These are phyloP conservation scores for Cyclaneusma minus DNA, from an alignment of 2,329 filamentous ascomycete species.

Conservation along the genomic window DNA sequence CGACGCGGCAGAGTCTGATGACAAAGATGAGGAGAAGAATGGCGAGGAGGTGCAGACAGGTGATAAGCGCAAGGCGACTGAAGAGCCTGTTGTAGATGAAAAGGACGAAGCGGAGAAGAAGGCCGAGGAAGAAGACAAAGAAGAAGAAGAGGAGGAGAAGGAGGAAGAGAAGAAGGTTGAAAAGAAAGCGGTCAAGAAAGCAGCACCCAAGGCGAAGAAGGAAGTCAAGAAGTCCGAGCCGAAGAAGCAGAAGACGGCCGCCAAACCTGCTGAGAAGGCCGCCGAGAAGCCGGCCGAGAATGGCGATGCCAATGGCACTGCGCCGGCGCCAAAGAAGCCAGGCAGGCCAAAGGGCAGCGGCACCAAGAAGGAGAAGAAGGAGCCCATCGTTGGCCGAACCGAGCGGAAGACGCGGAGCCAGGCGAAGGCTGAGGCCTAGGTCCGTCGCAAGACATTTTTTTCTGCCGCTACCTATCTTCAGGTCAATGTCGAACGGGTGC, in stretches of 20 bases:
- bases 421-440: too few species aligned
- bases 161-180: slow-evolving; percentile 6
- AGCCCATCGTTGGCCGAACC: slow-evolving; percentile 11
- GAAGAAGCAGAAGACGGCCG: slow-evolving; percentile 3
- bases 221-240: slow-evolving; percentile 3
- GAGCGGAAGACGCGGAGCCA: slow-evolving; percentile 17
- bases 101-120: slow-evolving; percentile 6
- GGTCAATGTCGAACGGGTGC: too few species aligned
- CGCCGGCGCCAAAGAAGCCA: slow-evolving; percentile 5
- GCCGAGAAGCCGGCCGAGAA: not conserved
- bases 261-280: not conserved
- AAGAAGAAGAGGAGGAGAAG: slow-evolving; percentile 3
- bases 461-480: too few species aligned
- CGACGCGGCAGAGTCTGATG: slow-evolving; percentile 13
- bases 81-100: too few species aligned
- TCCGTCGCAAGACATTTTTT: too few species aligned
- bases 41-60: slow-evolving; percentile 11
- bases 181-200: slow-evolving; percentile 5
- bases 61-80: slow-evolving; percentile 14
- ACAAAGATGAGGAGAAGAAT: slow-evolving; percentile 20
- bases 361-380: slow-evolving; percentile 16
- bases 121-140: slow-evolving; percentile 1
- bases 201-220: slow-evolving; percentile 6
- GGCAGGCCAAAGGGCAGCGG: slow-evolving; percentile 2
- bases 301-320: too few species aligned